Percentiles rank a stretch among this genome's conserved stretches.
phyloP scores from a whole-genome alignment of 2,329 filamentous ascomycete genomes.

The Tolypocladium sp. region DNA sequence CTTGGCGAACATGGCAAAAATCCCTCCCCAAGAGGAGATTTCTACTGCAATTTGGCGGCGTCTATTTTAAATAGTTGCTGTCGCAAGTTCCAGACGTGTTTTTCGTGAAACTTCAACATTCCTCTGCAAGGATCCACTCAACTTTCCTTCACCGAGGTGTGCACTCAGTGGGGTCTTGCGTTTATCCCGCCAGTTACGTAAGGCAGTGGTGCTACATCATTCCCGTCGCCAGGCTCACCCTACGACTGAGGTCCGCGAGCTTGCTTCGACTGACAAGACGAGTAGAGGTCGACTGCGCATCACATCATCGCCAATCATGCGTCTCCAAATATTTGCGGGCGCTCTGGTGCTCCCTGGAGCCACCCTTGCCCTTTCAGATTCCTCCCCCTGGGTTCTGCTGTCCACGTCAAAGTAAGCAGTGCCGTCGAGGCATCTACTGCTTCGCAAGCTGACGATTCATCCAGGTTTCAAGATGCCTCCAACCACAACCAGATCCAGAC shows the following conservation, averaged over 20 bases:
- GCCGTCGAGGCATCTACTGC: constrained; percentile 3
- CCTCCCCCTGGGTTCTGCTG: constrained; percentile 81
- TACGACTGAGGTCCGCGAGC: constrained; percentile 8
- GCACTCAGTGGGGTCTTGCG: constrained; percentile 6
- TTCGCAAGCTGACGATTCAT: constrained; percentile 2
- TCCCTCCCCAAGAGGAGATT: neutral
- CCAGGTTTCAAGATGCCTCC: constrained; percentile 23
- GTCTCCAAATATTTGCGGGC: constrained; percentile 39
- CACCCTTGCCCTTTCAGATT: constrained; percentile 69
- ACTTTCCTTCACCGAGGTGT: constrained; percentile 3
- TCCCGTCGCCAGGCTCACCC: constrained; percentile 5
- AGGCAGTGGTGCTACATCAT: constrained; percentile 14
- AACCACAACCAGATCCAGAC: constrained; percentile 38
- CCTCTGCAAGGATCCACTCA: neutral
- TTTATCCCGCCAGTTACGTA: constrained; percentile 17
- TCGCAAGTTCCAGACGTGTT: neutral
- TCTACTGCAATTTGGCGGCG: neutral
- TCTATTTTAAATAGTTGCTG: too few species aligned
- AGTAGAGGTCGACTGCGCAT: neutral
- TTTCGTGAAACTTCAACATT: neutral
- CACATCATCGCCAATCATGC: constrained; percentile 32
- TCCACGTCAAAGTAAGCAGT: constrained; percentile 68
- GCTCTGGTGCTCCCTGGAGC: constrained; percentile 47
- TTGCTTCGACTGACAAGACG: constrained; percentile 13
- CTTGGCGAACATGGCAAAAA: constrained; percentile 38